phyloP scores from a whole-genome alignment of 164 flowering plant species.

The Hamamelis virginiana region DNA sequence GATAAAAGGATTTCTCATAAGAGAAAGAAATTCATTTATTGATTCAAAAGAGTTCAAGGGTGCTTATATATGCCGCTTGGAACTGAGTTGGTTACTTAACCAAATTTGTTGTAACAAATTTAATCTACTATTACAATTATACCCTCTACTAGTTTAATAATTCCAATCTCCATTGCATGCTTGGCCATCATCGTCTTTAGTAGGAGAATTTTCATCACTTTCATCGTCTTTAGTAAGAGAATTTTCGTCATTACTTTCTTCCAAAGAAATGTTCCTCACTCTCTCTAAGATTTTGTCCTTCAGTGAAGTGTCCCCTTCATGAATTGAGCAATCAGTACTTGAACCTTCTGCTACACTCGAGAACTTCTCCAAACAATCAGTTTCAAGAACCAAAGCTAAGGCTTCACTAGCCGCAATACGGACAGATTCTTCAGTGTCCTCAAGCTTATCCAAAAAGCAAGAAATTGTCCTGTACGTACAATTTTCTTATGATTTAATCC shows the following conservation, averaged over 20 bases:
- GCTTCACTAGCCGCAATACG: conserved; percentile 22
- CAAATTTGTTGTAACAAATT: too few relatives aligned
- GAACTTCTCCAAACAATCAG: conserved; percentile 14
- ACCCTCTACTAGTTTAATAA: too few relatives aligned
- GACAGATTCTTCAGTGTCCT: conserved; percentile 9
- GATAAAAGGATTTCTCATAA: too few relatives aligned
- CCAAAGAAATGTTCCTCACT: neutral
- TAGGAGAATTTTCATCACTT: too few relatives aligned
- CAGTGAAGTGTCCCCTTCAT: neutral
- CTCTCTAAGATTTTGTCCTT: neutral
- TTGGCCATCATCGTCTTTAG: neutral
- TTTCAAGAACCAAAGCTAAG: conserved; percentile 17
- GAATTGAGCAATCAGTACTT: neutral
- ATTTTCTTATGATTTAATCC: too few relatives aligned
- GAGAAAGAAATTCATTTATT: too few relatives aligned
- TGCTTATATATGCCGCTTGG: too few relatives aligned
- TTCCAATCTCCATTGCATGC: neutral
- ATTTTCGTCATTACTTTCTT: neutral
- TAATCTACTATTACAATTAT: too few relatives aligned
- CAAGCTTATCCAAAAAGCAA: conserved; percentile 12
- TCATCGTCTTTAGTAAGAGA: too few relatives aligned
- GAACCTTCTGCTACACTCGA: neutral
- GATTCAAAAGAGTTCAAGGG: too few relatives aligned
- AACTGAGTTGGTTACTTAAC: too few relatives aligned
- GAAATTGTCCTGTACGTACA: conserved; percentile 25